phyloP scores from a whole-genome alignment of 345 rosid genomes.

The Brassica incana region DNA sequence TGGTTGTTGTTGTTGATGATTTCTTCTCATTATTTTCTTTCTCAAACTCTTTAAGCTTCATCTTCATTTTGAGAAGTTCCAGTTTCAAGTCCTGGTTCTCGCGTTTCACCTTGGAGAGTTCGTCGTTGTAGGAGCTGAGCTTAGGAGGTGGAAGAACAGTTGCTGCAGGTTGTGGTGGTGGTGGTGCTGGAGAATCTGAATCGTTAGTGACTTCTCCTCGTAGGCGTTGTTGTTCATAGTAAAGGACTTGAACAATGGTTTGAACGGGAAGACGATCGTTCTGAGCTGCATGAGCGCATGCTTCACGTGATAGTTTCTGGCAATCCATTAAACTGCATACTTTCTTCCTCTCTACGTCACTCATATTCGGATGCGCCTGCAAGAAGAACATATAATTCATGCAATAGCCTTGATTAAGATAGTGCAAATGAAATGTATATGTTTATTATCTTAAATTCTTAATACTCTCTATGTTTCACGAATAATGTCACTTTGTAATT shows the following conservation, averaged over 20 bases:
- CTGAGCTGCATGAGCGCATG: slow-evolving; percentile 94
- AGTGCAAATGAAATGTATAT: neutral
- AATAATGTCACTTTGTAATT: neutral
- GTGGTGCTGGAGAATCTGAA: slow-evolving; percentile 20
- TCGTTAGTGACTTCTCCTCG: slow-evolving; percentile 69
- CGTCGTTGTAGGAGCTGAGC: slow-evolving; percentile 44
- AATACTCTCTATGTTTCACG: neutral
- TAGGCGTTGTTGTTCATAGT: slow-evolving; percentile 85
- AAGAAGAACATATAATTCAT: neutral
- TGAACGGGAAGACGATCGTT: slow-evolving; percentile 90
- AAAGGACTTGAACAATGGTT: slow-evolving; percentile 91
- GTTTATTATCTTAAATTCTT: neutral
- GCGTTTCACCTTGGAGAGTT: slow-evolving; percentile 59
- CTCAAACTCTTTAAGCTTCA: slow-evolving; percentile 78
- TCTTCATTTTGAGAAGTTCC: slow-evolving; percentile 78
- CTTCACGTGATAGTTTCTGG: slow-evolving; percentile 88
- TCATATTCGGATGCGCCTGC: slow-evolving; percentile 84
- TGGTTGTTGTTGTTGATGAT: neutral
- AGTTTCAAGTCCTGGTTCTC: slow-evolving; percentile 85
- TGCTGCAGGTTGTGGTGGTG: slow-evolving; percentile 17
- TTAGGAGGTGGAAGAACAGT: slow-evolving; percentile 45
- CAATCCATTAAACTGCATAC: slow-evolving; percentile 95
- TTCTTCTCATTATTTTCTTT: slow-evolving; percentile 49
- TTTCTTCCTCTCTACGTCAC: slow-evolving; percentile 92
- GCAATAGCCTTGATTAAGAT: neutral